Evolutionary conservation across 805 yeast species (phyloP), one percentile per base, ranked within the genome.

Genomic region (Naumovozyma castellii): DNA sequence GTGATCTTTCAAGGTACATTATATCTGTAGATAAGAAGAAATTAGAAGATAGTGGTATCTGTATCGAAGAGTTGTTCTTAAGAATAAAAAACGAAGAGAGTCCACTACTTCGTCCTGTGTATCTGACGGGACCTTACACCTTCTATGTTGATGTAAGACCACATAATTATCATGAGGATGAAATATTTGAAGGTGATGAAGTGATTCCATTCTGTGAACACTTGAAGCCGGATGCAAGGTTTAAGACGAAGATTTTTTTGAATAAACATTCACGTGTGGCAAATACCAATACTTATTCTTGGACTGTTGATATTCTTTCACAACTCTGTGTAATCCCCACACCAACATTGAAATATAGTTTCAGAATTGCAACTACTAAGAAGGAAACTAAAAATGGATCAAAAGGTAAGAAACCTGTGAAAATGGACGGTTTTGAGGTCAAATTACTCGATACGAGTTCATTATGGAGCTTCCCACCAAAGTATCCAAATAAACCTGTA

Each of bases 91-190:
- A 88, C 60, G 66, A 64, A 3, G 96, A 87, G 57, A 73, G 76
- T 47, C 64, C 84, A 2, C 71, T 92, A 1, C 57, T 85, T 48
- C 62, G 94, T 20, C 94, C 97, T 0, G 83, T 95, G 1, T 85
- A 80, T 51, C 61, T 92, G 34, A 80, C 88, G 1, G 98, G 97
- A 0, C 98, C 98, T 0, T 90, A 78, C 55, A 69, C 84, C 2
- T 62, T 92, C 4, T 92, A 92, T 53, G 84, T 80, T 17, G 97
- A 90, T 59, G 76, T 92, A 36, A 68, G 79, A 34, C 78, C 90
- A 0, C 67, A 60, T 9, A 82, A 78, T 30, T 92, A 78, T 56
- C 64, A 74, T 43, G 78, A 73, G 40, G 58, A 70, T 31, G 56
- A 67, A 39, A 59, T 64, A 34, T 65, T 62, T 20, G 59, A 52